phyloP scores from a whole-genome alignment of 2,329 filamentous ascomycete species.

The Botryotinia calthae region DNA sequence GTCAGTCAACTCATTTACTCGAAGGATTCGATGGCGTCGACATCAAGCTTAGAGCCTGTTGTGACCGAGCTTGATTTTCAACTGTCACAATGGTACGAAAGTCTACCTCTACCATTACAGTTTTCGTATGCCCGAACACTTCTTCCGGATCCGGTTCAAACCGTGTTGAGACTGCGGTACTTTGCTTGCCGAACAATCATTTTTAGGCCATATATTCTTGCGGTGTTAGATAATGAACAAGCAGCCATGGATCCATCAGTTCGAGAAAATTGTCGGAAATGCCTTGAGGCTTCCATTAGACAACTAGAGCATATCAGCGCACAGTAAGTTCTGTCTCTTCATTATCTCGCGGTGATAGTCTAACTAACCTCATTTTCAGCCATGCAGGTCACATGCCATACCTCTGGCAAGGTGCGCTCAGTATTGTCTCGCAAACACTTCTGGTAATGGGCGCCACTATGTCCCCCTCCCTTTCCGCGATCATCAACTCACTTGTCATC shows the following conservation, averaged over 20 bases:
- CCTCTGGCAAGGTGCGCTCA: conserved; percentile 80
- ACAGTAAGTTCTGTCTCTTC: conserved; percentile 54
- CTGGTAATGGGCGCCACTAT: conserved; percentile 83
- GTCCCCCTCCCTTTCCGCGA: conserved; percentile 65
- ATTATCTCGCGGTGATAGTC: background rate
- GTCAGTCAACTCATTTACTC: conserved; percentile 79
- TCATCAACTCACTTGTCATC: conserved; percentile 59
- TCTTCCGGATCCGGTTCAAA: conserved; percentile 72
- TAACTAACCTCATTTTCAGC: conserved; percentile 43
- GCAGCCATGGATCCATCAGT: conserved; percentile 69
- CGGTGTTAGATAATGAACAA: conserved; percentile 74
- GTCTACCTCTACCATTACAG: conserved; percentile 69
- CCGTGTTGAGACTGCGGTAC: conserved; percentile 74
- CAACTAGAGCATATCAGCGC: conserved; percentile 77
- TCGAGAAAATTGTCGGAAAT: conserved; percentile 76
- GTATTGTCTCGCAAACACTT: conserved; percentile 77
- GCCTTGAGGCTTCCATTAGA: conserved; percentile 74
- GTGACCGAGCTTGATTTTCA: conserved; percentile 80
- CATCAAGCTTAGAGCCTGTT: conserved; percentile 71
- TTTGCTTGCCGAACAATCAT: conserved; percentile 86
- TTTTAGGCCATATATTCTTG: conserved; percentile 78
- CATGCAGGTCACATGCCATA: conserved; percentile 83
- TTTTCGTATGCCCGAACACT: conserved; percentile 70
- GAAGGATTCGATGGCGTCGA: conserved; percentile 68
- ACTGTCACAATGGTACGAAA: conserved; percentile 81